Evolutionary conservation across 2,329 filamentous ascomycete genomes (phyloP).

Genomic region (Neopestalotiopsis rosae): DNA sequence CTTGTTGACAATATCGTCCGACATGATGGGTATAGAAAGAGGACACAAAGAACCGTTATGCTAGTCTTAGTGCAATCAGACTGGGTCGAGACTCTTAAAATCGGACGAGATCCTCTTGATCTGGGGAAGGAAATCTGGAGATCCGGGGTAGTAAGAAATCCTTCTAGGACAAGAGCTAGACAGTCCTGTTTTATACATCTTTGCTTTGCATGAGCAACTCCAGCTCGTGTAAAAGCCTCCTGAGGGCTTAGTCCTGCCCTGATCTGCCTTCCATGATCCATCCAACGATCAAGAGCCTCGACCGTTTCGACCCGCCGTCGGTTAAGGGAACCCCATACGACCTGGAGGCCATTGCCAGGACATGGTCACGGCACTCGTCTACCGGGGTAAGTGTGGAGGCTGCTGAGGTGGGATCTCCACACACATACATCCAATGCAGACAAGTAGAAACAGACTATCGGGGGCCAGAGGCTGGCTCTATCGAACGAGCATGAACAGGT

Average conservation of each 20-base stretch:
- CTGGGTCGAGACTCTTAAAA: not conserved
- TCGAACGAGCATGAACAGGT: slow-evolving; percentile 7
- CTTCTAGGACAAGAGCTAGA: not conserved
- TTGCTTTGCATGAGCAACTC: not conserved
- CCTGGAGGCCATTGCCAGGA: slow-evolving; percentile 1
- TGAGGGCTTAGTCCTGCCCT: not conserved
- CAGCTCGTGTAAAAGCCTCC: not conserved
- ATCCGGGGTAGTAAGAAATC: not conserved
- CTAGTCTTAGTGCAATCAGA: not conserved
- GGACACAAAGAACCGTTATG: not conserved
- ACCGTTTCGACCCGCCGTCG: not conserved
- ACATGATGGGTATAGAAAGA: not conserved
- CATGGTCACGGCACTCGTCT: not conserved
- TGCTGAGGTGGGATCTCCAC: not conserved
- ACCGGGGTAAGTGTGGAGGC: slow-evolving; percentile 7
- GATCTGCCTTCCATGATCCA: not conserved
- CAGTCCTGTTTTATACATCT: not conserved
- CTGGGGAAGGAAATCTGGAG: slow-evolving; percentile 8
- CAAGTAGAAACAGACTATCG: slow-evolving; percentile 3
- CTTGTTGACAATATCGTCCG: not conserved
- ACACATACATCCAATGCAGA: not conserved
- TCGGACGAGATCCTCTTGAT: slow-evolving; percentile 2
- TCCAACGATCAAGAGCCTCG: not conserved
- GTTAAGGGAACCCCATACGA: not conserved
- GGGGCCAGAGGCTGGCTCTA: not conserved